Evolutionary conservation across 805 yeast species (phyloP).

Genomic region (Cyberlindnera xishuangbannaensis): DNA sequence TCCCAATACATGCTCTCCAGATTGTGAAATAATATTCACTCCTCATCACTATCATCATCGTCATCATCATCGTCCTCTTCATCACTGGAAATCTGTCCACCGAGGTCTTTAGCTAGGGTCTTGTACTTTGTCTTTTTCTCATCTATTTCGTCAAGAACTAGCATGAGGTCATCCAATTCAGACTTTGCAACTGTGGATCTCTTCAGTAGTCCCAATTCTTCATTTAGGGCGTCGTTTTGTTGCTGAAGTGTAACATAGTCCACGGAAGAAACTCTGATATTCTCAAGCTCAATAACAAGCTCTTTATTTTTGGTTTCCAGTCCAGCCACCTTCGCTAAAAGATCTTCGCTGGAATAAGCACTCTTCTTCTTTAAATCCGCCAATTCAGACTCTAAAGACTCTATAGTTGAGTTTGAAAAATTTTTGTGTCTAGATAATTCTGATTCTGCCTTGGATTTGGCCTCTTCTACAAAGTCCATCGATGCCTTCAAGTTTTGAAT

Average conservation of each 20-base stretch:
- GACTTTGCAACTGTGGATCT: conserved; percentile 36
- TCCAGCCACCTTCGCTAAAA: not conserved
- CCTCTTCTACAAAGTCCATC: not conserved
- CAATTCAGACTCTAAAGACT: not conserved
- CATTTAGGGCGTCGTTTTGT: conserved; percentile 18
- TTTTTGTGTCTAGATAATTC: too few relatives aligned
- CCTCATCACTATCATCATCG: conserved; percentile 38
- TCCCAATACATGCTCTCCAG: too few relatives aligned
- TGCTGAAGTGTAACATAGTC: not conserved
- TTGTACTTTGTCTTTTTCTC: conserved; percentile 59
- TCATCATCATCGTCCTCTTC: conserved; percentile 65
- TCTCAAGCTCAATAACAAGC: not conserved
- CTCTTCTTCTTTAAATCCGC: not conserved
- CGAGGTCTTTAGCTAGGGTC: conserved; percentile 41
- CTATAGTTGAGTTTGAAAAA: too few relatives aligned
- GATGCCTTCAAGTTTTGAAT: too few relatives aligned
- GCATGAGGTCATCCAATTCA: conserved; percentile 69
- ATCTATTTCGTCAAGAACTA: conserved; percentile 72
- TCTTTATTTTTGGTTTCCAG: conserved; percentile 1
- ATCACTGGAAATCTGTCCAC: conserved; percentile 62
- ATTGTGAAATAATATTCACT: not conserved
- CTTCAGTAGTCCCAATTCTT: conserved; percentile 15
- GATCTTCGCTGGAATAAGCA: not conserved
- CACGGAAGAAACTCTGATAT: too few relatives aligned
- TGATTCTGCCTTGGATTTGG: not conserved